These are phyloP conservation scores for Zymoseptoria ardabiliae DNA, from an alignment of 2,329 filamentous ascomycete genomes.

Conservation along the genomic window DNA sequence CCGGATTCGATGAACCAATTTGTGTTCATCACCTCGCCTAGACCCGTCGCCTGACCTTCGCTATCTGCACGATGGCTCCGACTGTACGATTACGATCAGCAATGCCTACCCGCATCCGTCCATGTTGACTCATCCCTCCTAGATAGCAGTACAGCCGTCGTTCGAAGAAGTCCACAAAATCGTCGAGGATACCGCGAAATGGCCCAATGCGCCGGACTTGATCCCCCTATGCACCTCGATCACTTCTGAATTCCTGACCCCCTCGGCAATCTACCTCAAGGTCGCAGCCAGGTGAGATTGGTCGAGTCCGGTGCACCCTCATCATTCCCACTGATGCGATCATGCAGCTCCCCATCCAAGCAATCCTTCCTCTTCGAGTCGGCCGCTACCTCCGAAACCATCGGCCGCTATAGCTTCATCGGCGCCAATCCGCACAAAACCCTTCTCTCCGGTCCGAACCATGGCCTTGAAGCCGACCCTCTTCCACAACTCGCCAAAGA, in stretches of 20 bases:
- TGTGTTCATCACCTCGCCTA: conserved; percentile 28
- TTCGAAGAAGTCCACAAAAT: conserved; percentile 53
- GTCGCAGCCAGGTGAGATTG: conserved; percentile 61
- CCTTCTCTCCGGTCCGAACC: conserved; percentile 77
- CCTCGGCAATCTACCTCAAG: conserved; percentile 92
- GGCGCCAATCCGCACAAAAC: conserved; percentile 73
- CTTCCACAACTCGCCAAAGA: conserved; percentile 75
- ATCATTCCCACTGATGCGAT: conserved; percentile 8
- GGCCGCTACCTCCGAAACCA: conserved; percentile 80
- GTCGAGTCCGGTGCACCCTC: conserved; percentile 8
- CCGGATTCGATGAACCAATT: conserved; percentile 15
- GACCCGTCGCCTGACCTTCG: conserved; percentile 23
- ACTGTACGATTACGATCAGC: background rate
- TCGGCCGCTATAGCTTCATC: conserved; percentile 92
- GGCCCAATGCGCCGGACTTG: conserved; percentile 61
- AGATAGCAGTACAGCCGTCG: conserved; percentile 51
- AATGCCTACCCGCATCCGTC: background rate
- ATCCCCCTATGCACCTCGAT: conserved; percentile 79
- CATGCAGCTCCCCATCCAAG: conserved; percentile 52
- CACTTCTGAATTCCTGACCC: conserved; percentile 86
- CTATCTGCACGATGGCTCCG: conserved; percentile 5
- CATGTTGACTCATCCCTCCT: conserved; percentile 5
- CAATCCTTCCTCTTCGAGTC: conserved; percentile 95
- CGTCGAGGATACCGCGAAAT: conserved; percentile 44
- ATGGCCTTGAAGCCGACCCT: conserved; percentile 78